Evolutionary conservation across 225 moss, liverwort and hornwort species (phyloP).

Genomic region (Pleurozium schreberi): DNA sequence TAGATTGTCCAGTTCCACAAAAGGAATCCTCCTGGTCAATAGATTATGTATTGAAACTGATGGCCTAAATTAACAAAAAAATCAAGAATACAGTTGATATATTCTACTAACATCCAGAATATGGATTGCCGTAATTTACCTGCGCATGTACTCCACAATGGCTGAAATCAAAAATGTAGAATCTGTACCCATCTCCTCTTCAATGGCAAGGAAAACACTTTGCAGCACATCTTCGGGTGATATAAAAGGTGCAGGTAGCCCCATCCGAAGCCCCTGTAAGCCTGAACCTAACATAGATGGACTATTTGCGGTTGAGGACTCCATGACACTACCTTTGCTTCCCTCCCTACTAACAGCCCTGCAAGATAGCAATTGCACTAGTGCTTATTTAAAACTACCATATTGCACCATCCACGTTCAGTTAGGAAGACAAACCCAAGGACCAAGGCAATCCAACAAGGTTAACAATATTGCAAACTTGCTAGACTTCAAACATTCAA

Average conservation of each 20-base stretch:
- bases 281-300: constrained; percentile 24
- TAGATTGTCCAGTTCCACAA: not conserved
- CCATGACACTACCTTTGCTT: constrained; percentile 23
- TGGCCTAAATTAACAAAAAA: not conserved
- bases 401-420: not conserved
- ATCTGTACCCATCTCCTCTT: constrained; percentile 78
- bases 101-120: not conserved
- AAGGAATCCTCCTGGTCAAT: not conserved
- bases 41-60: not conserved
- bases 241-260: constrained; percentile 43
- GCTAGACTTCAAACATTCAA: not conserved
- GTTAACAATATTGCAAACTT: not conserved
- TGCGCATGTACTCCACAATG: constrained; percentile 78
- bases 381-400: not conserved
- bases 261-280: constrained; percentile 49
- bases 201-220: constrained; percentile 57
- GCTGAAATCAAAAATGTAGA: constrained; percentile 57
- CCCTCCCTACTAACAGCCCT: constrained; percentile 20
- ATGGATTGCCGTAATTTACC: constrained; percentile 28
- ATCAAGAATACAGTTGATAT: not conserved
- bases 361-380: not conserved
- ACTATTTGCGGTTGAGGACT: constrained; percentile 20
- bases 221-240: constrained; percentile 82
- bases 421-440: not conserved
- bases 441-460: not conserved